Conservation (phyloP, 164 flowering plant species). For the Vitis amurensis region DNA sequence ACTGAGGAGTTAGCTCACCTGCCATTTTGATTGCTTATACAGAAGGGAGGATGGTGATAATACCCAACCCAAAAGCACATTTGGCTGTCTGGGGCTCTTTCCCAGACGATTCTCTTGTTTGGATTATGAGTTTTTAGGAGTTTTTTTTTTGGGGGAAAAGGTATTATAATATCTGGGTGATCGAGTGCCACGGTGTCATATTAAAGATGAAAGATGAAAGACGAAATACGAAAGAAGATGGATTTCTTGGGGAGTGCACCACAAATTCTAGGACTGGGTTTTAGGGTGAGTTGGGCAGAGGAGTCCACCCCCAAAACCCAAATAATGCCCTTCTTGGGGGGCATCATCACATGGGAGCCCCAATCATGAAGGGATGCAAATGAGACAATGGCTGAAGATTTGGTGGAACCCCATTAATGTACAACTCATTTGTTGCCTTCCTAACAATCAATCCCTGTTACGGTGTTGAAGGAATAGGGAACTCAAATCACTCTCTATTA, state of each 20-base stretch:
- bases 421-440: constrained; percentile 36
- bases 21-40: constrained; percentile 2
- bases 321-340: constrained; percentile 14
- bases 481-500: background rate
- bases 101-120: background rate
- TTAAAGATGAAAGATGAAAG: no score
- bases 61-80: background rate
- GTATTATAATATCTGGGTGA: background rate
- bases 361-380: constrained; percentile 46
- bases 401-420: constrained; percentile 52
- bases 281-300: no score
- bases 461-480: background rate
- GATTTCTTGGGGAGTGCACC: no score
- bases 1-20: constrained; percentile 2
- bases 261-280: no score
- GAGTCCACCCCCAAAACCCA: background rate
- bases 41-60: no score
- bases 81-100: constrained; percentile 2
- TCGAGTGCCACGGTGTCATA: no score
- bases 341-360: constrained; percentile 56
- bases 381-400: constrained; percentile 52
- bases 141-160: background rate
- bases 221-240: no score
- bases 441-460: constrained; percentile 9
- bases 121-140: no score